Percentiles rank a stretch among this genome's conserved stretches.
phyloP scores from a whole-genome alignment of 768 basidiomycete genomes.

The Russula olivacea region DNA sequence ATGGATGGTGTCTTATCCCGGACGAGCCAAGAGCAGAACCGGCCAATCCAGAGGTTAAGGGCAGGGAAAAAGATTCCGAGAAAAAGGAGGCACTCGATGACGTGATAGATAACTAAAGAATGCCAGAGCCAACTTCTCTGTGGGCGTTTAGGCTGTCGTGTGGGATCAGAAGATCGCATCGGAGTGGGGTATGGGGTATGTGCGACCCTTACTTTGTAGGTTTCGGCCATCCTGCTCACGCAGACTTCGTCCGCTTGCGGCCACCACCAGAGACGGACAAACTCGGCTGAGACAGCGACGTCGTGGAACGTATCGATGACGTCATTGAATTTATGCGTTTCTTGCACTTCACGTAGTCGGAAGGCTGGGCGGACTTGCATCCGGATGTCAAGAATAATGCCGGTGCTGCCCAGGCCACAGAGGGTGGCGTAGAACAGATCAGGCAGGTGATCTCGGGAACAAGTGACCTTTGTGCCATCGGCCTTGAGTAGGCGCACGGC shows the following conservation, averaged over 20 bases:
- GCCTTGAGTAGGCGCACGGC: slow-evolving; percentile 73
- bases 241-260: slow-evolving; percentile 70
- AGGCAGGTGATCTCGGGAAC: slow-evolving; percentile 53
- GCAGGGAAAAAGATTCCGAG: slow-evolving; percentile 57
- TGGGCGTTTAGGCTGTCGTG: slow-evolving; percentile 44
- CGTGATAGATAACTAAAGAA: slow-evolving; percentile 68
- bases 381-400: slow-evolving; percentile 73
- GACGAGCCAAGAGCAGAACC: slow-evolving; percentile 64
- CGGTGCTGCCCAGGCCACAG: slow-evolving; percentile 88
- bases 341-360: slow-evolving; percentile 67
- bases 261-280: slow-evolving; percentile 96
- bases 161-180: slow-evolving; percentile 12
- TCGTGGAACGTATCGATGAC: slow-evolving; percentile 51
- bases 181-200: neutral
- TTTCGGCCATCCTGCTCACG: slow-evolving; percentile 68
- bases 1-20: slow-evolving; percentile 50
- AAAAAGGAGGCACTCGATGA: slow-evolving; percentile 80
- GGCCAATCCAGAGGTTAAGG: slow-evolving; percentile 59
- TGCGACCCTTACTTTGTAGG: slow-evolving; percentile 56
- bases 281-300: slow-evolving; percentile 62
- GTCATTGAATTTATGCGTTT: slow-evolving; percentile 56
- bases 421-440: slow-evolving; percentile 87
- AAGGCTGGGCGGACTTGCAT: slow-evolving; percentile 80
- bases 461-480: slow-evolving; percentile 60
- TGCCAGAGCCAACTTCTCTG: slow-evolving; percentile 63